Evolutionary conservation across 2,329 filamentous ascomycete genomes (phyloP).

Genomic region (Capronia epimyces): DNA sequence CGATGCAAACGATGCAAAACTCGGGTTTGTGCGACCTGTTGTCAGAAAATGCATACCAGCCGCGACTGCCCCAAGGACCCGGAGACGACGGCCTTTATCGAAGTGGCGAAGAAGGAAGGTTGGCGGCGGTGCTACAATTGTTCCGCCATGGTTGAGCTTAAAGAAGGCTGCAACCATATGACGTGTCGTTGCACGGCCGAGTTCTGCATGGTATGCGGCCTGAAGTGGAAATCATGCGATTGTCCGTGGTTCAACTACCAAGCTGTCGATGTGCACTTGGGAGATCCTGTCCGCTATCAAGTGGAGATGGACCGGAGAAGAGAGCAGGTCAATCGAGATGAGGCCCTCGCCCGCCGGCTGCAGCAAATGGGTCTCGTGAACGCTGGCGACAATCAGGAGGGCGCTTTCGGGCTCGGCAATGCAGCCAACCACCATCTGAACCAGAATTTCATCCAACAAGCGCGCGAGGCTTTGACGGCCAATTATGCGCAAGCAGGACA

Average conservation of each 20-base stretch:
- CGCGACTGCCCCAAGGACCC: conserved; percentile 60
- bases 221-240: conserved; percentile 75
- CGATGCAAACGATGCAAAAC: conserved; percentile 66
- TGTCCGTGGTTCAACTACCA: conserved; percentile 74
- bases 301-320: conserved; percentile 46
- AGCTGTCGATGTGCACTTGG: conserved; percentile 48
- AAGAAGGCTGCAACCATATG: conserved; percentile 84
- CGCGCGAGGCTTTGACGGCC: conserved; percentile 33
- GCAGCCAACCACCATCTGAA: conserved; percentile 50
- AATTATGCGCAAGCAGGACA: conserved; percentile 33
- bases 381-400: conserved; percentile 13
- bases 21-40: conserved; percentile 69
- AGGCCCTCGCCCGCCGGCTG: conserved; percentile 48
- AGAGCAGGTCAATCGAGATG: conserved; percentile 47
- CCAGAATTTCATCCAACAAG: conserved; percentile 50
- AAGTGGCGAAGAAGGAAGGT: conserved; percentile 63
- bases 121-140: conserved; percentile 79
- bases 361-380: conserved; percentile 36
- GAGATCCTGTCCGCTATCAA: conserved; percentile 37
- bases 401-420: conserved; percentile 16
- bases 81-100: conserved; percentile 43
- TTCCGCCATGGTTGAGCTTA: conserved; percentile 68
- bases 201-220: conserved; percentile 81
- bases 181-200: conserved; percentile 77
- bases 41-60: conserved; percentile 65